Percentiles rank a stretch among this genome's conserved stretches.
These are phyloP conservation scores for Penicillium rolfsii DNA, from an alignment of 2,329 filamentous ascomycete species.

Conservation along the genomic window DNA sequence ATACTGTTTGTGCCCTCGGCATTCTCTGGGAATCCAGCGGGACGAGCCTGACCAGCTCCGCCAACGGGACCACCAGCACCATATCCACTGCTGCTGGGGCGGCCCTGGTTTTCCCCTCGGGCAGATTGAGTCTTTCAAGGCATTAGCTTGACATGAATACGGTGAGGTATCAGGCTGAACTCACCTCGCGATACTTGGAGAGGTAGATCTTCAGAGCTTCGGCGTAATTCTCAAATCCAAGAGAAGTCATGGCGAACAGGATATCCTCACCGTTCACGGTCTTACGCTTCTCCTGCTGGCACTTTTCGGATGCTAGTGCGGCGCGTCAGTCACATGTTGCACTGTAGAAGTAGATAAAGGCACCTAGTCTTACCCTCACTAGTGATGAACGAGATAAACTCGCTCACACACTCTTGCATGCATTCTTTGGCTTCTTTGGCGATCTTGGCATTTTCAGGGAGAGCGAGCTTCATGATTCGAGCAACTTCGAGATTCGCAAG, in stretches of 20 bases:
- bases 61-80: conserved; percentile 45
- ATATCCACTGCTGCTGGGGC: conserved; percentile 56
- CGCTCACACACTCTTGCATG: conserved; percentile 99
- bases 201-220: conserved; percentile 98
- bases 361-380: conserved; percentile 77
- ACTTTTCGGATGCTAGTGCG: conserved; percentile 88
- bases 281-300: conserved; percentile 98
- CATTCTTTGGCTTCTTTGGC: conserved; percentile 99
- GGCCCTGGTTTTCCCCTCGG: conserved; percentile 66
- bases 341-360: neutral
- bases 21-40: conserved; percentile 42
- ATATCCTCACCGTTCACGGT: conserved; percentile 99
- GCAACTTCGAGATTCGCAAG: conserved; percentile 81
- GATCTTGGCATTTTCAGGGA: conserved; percentile 98
- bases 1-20: conserved; percentile 50
- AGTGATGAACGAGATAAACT: conserved; percentile 99
- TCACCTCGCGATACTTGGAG: conserved; percentile 95
- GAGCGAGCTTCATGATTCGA: conserved; percentile 96
- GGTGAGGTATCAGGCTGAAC: conserved; percentile 46
- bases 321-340: conserved; percentile 2
- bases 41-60: conserved; percentile 35
- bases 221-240: conserved; percentile 98
- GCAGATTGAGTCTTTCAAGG: conserved; percentile 73
- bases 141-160: conserved; percentile 42
- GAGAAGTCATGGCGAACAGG: conserved; percentile 96